phyloP scores from a whole-genome alignment of 805 yeast species.

The Metschnikowia lochheadii region DNA sequence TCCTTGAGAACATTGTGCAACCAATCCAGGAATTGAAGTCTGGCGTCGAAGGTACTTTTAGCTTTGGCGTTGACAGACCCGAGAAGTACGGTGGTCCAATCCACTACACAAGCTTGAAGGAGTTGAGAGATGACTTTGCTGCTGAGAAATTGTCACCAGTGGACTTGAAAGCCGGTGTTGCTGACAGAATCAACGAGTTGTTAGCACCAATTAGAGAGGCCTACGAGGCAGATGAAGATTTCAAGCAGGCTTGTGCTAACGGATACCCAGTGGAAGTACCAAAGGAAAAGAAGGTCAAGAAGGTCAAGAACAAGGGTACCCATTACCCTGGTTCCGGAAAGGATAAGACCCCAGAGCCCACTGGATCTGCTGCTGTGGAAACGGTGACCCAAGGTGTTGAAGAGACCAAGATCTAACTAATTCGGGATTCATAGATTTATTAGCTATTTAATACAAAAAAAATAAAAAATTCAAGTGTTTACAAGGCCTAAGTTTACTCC shows the following conservation, averaged over 20 bases:
- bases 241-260: constrained; percentile 64
- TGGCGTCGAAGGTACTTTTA: constrained; percentile 50
- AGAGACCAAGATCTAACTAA: not conserved
- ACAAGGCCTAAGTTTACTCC: not conserved
- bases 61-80: constrained; percentile 80
- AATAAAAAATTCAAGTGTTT: not conserved
- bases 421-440: not conserved
- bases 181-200: constrained; percentile 75
- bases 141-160: constrained; percentile 81
- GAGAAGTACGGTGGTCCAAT: constrained; percentile 97
- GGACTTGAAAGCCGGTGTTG: constrained; percentile 88
- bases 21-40: constrained; percentile 80
- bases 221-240: constrained; percentile 58
- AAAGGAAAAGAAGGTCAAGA: constrained; percentile 63
- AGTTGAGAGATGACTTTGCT: constrained; percentile 67
- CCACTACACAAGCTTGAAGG: constrained; percentile 61
- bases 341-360: constrained; percentile 2
- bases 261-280: constrained; percentile 81
- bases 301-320: constrained; percentile 84
- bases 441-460: not conserved
- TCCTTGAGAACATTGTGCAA: constrained; percentile 75
- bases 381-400: not conserved
- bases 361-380: not conserved
- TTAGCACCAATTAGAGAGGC: constrained; percentile 82
- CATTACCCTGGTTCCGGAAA: constrained; percentile 68